A percentile compares a stretch with the other conserved stretches of the same genome.
These are phyloP conservation scores for Cornus florida DNA, from an alignment of 148 eudicot genomes.

Conservation along the genomic window DNA sequence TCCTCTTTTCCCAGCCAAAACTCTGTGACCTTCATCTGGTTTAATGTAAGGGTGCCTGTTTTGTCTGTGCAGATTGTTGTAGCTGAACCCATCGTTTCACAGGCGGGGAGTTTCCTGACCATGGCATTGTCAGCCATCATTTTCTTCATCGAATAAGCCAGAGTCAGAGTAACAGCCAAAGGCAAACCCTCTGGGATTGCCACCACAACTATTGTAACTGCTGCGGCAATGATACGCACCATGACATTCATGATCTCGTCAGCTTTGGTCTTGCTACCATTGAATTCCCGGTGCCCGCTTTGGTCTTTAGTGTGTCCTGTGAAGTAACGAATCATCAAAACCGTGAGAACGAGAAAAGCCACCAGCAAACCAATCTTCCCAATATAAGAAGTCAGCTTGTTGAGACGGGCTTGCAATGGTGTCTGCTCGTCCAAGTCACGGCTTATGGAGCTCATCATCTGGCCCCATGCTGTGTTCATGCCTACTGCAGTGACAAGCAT, in stretches of 20 bases:
- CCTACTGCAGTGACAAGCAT: conserved; percentile 31
- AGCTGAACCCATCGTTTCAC: conserved; percentile 52
- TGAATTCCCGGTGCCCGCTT: conserved; percentile 5
- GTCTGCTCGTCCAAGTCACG: conserved; percentile 19
- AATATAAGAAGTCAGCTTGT: conserved; percentile 21
- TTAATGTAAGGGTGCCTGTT: conserved; percentile 49
- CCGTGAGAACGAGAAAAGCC: conserved; percentile 16
- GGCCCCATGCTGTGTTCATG: conserved; percentile 29
- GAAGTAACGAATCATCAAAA: conserved; percentile 13
- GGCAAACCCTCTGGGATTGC: conserved; percentile 24
- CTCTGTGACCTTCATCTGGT: conserved; percentile 30
- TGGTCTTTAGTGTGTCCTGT: neutral
- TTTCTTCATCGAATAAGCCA: conserved; percentile 28
- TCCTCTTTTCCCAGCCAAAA: conserved; percentile 23
- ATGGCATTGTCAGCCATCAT: conserved; percentile 29
- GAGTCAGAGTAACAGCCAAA: conserved; percentile 28
- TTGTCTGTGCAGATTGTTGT: conserved; percentile 51
- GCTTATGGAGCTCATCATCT: conserved; percentile 24
- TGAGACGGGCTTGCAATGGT: conserved; percentile 16
- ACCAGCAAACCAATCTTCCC: conserved; percentile 21
- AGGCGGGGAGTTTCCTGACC: conserved; percentile 51
- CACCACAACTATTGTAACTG: conserved; percentile 21
- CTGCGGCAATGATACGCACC: conserved; percentile 19
- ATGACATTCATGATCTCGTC: conserved; percentile 20
- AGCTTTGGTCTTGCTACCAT: conserved; percentile 10